These are phyloP conservation scores for Termitomyces eurrhizus DNA, from an alignment of 768 basidiomycete genomes.

Conservation along the genomic window DNA sequence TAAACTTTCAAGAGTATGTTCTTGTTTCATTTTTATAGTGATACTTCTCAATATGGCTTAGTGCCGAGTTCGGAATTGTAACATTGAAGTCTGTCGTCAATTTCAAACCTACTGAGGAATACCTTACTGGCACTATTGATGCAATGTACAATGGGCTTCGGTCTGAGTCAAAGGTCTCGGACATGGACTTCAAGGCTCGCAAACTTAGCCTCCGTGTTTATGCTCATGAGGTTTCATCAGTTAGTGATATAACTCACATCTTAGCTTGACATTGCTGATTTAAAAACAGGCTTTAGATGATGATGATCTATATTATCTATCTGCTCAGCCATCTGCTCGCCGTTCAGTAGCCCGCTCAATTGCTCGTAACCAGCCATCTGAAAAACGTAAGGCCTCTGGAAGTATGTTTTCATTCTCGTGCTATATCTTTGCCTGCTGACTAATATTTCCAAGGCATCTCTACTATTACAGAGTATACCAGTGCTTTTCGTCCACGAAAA, in stretches of 20 bases:
- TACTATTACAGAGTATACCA: neutral
- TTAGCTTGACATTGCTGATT: neutral
- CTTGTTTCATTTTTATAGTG: neutral
- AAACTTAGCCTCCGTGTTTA: neutral
- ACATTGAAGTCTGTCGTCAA: neutral
- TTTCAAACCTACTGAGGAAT: neutral
- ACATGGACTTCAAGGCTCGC: neutral
- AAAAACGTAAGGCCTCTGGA: neutral
- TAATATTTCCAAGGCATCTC: neutral
- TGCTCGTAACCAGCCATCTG: neutral
- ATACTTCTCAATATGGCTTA: neutral
- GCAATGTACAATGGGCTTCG: neutral
- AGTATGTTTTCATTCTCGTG: neutral
- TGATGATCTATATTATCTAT: neutral
- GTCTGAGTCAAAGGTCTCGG: neutral
- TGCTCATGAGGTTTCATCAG: neutral
- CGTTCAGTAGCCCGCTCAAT: neutral
- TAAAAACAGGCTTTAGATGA: neutral
- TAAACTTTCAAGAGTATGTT: neutral
- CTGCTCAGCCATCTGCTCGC: neutral
- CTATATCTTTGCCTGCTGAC: neutral
- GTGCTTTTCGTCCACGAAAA: neutral
- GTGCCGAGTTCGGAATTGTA: neutral
- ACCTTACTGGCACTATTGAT: neutral
- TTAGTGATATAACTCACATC: neutral